Evolutionary conservation across 345 rosid species (phyloP).

Genomic region (Heritiera fomes): DNA sequence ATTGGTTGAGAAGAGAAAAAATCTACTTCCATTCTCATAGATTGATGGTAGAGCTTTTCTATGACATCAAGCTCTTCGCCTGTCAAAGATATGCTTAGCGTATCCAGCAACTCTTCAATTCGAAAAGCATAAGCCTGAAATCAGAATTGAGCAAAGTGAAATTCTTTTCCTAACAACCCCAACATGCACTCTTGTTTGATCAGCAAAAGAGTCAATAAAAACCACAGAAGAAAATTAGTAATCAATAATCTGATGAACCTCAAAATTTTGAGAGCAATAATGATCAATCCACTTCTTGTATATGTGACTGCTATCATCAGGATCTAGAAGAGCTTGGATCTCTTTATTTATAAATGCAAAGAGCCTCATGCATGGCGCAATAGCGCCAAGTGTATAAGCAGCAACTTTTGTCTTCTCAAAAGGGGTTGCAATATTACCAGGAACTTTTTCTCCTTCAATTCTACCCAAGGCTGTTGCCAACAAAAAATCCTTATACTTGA

Average conservation of each 20-base stretch:
- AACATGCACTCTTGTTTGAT: conserved; percentile 12
- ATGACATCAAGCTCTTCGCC: conserved; percentile 58
- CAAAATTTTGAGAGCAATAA: conserved; percentile 45
- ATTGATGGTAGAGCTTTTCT: conserved; percentile 51
- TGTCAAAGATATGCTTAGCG: conserved; percentile 48
- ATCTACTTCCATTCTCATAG: conserved; percentile 48
- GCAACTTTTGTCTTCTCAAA: conserved; percentile 64
- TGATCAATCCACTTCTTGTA: conserved; percentile 59
- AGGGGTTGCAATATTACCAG: conserved; percentile 55
- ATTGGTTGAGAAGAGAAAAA: conserved; percentile 44
- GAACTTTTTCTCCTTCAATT: conserved; percentile 48
- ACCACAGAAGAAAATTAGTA: conserved; percentile 4
- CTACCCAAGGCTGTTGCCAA: conserved; percentile 57
- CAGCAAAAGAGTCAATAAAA: conserved; percentile 15
- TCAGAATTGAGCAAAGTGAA: conserved; percentile 25
- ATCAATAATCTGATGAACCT: conserved; percentile 33
- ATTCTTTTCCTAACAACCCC: not conserved
- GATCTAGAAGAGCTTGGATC: conserved; percentile 40
- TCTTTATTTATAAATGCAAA: conserved; percentile 45
- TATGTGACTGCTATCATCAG: conserved; percentile 39
- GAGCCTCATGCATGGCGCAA: conserved; percentile 56
- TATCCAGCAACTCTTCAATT: conserved; percentile 60
- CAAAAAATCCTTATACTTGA: conserved; percentile 48
- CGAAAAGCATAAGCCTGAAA: conserved; percentile 44
- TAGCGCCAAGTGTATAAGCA: conserved; percentile 56